Evolutionary conservation across 2,329 filamentous ascomycete genomes (phyloP), one percentile per base, ranked within the genome.

Genomic region (Periglandula ipomoeae): DNA sequence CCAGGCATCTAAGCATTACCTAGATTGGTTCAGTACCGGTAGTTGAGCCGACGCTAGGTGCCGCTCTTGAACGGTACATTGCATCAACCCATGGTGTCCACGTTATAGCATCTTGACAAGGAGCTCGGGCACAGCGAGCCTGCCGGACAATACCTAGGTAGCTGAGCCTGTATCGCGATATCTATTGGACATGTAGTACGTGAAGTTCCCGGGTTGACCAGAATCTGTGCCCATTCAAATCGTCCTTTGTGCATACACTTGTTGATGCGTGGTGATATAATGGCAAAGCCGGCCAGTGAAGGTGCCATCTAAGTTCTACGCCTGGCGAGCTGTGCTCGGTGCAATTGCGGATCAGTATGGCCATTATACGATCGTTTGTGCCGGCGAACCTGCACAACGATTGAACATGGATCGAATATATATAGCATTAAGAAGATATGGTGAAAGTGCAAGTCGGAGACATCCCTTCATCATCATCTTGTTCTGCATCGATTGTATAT

Each of bases 341-440:
- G 45, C 38, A 22, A 42, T 47, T 47, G 37, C 38, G 45, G 38
- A 41, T 41, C 23, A 19, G 27, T n/a, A 20, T 32, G n/a, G 37
- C 19, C 37, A 6, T 24, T 35, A 23, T 8, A 32, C 15, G 34
- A 17, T 47, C 38, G 46, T 38, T 27, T 27, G 27, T 27, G 22
- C 46, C 46, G 46, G 27, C 5, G 22, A 2, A 26, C 15, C 10
- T 32, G 30, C 30, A 32, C 11, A 11, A 6, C 11, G 11, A 20
- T 20, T 32, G 13, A 17, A 32, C 24, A 11, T n/a, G n/a, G 13
- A 19, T 7, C 20, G 41, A n/a, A 5, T 30, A 27, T 43, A 19
- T 43, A 23, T 27, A 30, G 11, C 26, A 6, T 5, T 27, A 32
- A 32, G 30, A 32, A 15, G 30, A 32, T 10, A 32, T 32, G 30